These are phyloP conservation scores for Yamadazyma triangularis DNA, from an alignment of 1,139 yeast species.

Conservation along the genomic window DNA sequence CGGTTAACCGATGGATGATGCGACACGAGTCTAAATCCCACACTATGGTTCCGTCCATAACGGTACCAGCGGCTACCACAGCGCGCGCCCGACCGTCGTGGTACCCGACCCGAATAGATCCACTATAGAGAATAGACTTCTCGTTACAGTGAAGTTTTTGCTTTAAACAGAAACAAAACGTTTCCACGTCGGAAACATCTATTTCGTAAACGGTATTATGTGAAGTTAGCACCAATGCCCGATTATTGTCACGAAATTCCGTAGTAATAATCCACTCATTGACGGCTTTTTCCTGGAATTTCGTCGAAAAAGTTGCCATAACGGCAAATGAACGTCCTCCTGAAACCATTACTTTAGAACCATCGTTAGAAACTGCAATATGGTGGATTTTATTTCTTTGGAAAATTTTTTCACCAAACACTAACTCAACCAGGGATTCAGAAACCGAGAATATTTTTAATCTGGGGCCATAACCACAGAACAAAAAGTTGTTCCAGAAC, in stretches of 20 bases:
- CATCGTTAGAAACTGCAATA: conserved; percentile 37
- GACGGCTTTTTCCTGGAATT: conserved; percentile 40
- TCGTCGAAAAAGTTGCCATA: conserved; percentile 16
- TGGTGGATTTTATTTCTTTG: conserved; percentile 76
- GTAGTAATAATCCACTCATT: conserved; percentile 77
- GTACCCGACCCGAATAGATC: conserved; percentile 53
- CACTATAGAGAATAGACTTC: conserved; percentile 83
- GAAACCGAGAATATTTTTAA: conserved; percentile 49
- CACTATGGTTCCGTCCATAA: conserved; percentile 77
- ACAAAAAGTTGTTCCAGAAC: conserved; percentile 34
- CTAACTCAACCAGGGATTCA: conserved; percentile 25
- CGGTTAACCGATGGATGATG: conserved; percentile 53
- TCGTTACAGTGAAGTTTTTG: conserved; percentile 55
- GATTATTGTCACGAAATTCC: conserved; percentile 38
- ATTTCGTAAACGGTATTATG: conserved; percentile 67
- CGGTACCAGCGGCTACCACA: conserved; percentile 81
- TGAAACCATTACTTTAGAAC: conserved; percentile 41
- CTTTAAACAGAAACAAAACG: conserved; percentile 19
- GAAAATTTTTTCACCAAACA: conserved; percentile 49
- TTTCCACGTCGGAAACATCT: conserved; percentile 19
- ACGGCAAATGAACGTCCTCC: conserved; percentile 73
- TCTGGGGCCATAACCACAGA: conserved; percentile 76
- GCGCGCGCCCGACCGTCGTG: conserved; percentile 32
- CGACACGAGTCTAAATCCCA: conserved; percentile 57
- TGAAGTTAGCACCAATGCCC: conserved; percentile 62